Evolutionary conservation across 805 yeast genomes (phyloP), one percentile per base, ranked within the genome.

Genomic region (Candida palmyrensis): DNA sequence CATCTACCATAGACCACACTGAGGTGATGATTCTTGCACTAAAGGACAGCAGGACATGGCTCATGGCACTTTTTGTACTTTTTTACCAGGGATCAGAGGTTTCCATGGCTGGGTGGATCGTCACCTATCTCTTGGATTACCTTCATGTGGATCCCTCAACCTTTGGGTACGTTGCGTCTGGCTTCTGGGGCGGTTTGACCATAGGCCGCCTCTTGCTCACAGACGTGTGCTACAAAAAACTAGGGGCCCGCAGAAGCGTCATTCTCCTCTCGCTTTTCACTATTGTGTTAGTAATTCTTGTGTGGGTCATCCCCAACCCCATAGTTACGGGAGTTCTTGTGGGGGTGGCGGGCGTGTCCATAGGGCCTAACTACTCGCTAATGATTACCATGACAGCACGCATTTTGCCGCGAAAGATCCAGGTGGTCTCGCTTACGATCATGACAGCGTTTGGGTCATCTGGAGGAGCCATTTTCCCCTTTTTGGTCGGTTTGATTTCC

Each of bases 131-230:
- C 35, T 60, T 77, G 26, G 71, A 68, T 17, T 71, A 76, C 33
- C 69, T 82, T 37, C 55, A 66, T 11, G 77, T 77, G 12, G 57
- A 62, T 30, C 59, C 59, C 20, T 44, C 59, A 1, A 50, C 59
- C 14, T 72, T 77, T 48, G 82, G 87, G 6, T 78, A 74, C 45
- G 75, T 79, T 10, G 76, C 82, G 0, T 71, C 86, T 4, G 80
- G 84, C 11, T 81, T 71, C 48, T 82, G 88, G 88, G 69, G 71
- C 16, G 90, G 90, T 0, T 51, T 82, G 14, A 77, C 88, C 0
- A 39, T 70, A 11, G 90, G 90, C 0, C 59, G 90, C 39, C 53
- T 82, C 27, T 41, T 62, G 3, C 54, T 82, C 6, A 72, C 77
- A 0, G 53, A 64, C 13, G 41, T 49, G 1, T 43, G 68, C 10